phyloP scores from a whole-genome alignment of 768 basidiomycete species.

The Neoboletus subvelutipes region DNA sequence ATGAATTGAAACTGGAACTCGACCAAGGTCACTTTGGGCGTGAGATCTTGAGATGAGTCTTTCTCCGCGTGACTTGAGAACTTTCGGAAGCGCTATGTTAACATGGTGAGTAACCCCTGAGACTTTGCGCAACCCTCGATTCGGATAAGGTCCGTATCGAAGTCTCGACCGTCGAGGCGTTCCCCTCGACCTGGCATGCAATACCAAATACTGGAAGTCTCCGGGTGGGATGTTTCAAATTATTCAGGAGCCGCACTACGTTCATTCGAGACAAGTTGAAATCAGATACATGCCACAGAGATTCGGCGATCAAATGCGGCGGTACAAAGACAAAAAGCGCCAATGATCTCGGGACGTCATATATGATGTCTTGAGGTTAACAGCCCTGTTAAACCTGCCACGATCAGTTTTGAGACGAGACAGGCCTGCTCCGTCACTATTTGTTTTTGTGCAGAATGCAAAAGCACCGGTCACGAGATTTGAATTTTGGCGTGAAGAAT shows the following conservation, averaged over 20 bases:
- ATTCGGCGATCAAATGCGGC: not conserved
- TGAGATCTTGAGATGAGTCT: too few relatives aligned
- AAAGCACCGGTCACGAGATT: conserved; percentile 6
- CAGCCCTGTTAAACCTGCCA: not conserved
- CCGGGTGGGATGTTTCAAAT: not conserved
- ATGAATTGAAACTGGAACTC: not conserved
- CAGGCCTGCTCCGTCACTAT: not conserved
- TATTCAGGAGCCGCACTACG: not conserved
- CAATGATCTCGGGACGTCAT: not conserved
- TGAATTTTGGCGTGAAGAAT: conserved; percentile 7
- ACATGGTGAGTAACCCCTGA: not conserved
- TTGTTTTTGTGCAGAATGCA: not conserved
- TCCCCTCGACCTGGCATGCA: not conserved
- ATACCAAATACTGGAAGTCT: not conserved
- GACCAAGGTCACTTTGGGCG: not conserved
- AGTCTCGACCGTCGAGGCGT: conserved; percentile 11
- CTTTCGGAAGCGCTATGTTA: not conserved
- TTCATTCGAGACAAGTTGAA: not conserved
- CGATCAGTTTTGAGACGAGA: not conserved
- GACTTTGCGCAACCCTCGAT: conserved; percentile 11
- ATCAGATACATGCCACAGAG: not conserved
- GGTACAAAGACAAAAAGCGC: not conserved
- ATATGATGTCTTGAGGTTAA: not conserved
- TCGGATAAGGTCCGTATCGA: conserved; percentile 9
- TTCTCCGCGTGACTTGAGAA: not conserved